Percentiles rank a stretch among this genome's conserved stretches.
Conservation (phyloP, 2,329 filamentous ascomycete genomes). For the Ophiocordyceps unilateralis region DNA sequence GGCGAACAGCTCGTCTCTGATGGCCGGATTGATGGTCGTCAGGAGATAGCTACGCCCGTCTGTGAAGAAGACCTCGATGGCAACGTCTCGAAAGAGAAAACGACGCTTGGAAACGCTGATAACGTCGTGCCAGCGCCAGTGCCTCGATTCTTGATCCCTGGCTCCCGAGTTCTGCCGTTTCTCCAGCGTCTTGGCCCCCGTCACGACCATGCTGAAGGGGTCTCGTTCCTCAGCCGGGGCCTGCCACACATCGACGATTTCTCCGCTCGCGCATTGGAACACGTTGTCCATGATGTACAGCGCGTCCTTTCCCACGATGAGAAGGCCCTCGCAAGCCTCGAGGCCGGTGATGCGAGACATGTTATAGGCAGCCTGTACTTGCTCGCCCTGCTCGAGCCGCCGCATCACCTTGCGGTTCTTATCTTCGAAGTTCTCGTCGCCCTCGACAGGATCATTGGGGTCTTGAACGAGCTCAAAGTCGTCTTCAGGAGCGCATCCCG, state of each 20-base stretch:
- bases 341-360: slow-evolving; percentile 86
- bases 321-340: slow-evolving; percentile 81
- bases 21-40: slow-evolving; percentile 57
- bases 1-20: slow-evolving; percentile 65
- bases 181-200: slow-evolving; percentile 42
- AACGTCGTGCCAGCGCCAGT: slow-evolving; percentile 89
- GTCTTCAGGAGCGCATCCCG: slow-evolving; percentile 44
- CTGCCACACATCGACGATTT: slow-evolving; percentile 94
- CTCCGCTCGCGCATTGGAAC: slow-evolving; percentile 85
- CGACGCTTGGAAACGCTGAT: slow-evolving; percentile 91
- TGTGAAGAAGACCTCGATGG: slow-evolving; percentile 93
- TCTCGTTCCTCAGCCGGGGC: slow-evolving; percentile 85
- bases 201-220: slow-evolving; percentile 87
- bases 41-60: slow-evolving; percentile 90
- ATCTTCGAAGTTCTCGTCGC: slow-evolving; percentile 69
- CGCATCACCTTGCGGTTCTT: slow-evolving; percentile 98
- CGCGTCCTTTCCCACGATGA: slow-evolving; percentile 82
- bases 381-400: slow-evolving; percentile 74
- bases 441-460: slow-evolving; percentile 65
- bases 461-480: slow-evolving; percentile 95
- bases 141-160: slow-evolving; percentile 62
- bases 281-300: slow-evolving; percentile 94
- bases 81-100: slow-evolving; percentile 89
- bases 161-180: slow-evolving; percentile 39
- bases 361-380: slow-evolving; percentile 88